Percentiles rank a stretch among this genome's conserved stretches.
phyloP scores from a whole-genome alignment of 176 grass and related monocot genomes.

The Rhynchospora pubera region DNA sequence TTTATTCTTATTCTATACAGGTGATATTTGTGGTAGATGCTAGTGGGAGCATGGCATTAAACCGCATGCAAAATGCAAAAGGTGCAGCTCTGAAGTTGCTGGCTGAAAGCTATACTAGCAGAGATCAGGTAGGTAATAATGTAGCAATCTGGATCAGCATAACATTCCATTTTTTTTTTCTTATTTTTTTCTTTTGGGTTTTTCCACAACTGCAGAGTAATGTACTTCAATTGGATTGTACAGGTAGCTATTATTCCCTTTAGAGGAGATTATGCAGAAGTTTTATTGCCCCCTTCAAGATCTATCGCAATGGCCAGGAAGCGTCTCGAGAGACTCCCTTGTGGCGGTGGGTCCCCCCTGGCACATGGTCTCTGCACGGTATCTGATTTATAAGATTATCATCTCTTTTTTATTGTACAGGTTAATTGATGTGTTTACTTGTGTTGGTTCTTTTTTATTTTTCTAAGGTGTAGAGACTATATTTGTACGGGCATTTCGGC shows the following conservation, averaged over 20 bases:
- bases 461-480: too few relatives aligned
- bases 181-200: neutral
- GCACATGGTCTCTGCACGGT: constrained; percentile 93
- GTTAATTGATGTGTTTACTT: too few relatives aligned
- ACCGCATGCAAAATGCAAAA: constrained; percentile 99
- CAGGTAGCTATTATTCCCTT: constrained; percentile 98
- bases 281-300: constrained; percentile 91
- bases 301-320: constrained; percentile 98
- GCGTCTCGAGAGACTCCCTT: constrained; percentile 92
- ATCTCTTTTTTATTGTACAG: neutral
- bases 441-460: too few relatives aligned
- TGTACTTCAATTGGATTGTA: constrained; percentile 8
- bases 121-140: constrained; percentile 63
- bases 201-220: neutral
- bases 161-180: neutral
- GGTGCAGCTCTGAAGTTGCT: constrained; percentile 87
- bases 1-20: constrained; percentile 27
- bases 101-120: constrained; percentile 97
- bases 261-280: constrained; percentile 97
- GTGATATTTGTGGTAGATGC: constrained; percentile 97
- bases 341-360: constrained; percentile 93
- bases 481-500: too few relatives aligned
- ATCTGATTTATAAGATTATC: constrained; percentile 26
- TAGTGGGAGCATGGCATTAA: constrained; percentile 99
- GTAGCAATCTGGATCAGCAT: neutral